A percentile compares a stretch with the other conserved stretches of the same genome.
These are phyloP conservation scores for Gastrolobium bilobum DNA, from an alignment of 306 rosid genomes.

Conservation along the genomic window DNA sequence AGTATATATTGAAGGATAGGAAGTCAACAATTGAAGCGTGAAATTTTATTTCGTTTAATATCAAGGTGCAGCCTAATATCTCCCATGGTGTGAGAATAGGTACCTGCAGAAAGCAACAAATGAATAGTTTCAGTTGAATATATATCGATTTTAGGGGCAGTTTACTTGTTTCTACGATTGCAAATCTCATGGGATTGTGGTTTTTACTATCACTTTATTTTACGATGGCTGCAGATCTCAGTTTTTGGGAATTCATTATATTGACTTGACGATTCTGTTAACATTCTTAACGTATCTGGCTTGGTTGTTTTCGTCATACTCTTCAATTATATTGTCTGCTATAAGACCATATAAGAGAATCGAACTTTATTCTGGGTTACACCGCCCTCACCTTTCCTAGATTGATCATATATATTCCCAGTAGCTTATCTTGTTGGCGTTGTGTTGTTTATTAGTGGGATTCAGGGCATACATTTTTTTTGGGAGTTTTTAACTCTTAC, in stretches of 20 bases:
- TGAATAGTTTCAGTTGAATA: not conserved
- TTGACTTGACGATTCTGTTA: not conserved
- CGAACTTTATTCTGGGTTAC: constrained; percentile 17
- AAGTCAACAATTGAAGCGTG: not conserved
- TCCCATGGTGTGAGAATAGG: not conserved
- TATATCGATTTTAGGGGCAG: not conserved
- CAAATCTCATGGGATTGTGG: not conserved
- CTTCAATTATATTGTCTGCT: not conserved
- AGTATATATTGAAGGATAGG: not conserved
- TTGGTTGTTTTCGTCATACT: constrained; percentile 20
- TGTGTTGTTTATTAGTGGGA: constrained; percentile 24
- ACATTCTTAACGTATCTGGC: not conserved
- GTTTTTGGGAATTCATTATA: not conserved
- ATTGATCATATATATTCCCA: constrained; percentile 3
- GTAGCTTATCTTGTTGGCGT: not conserved
- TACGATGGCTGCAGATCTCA: not conserved
- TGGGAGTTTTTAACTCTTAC: constrained; percentile 5
- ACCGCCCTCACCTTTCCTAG: not conserved
- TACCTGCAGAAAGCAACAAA: not conserved
- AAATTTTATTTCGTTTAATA: not conserved
- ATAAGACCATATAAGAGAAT: not conserved
- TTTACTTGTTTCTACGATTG: not conserved
- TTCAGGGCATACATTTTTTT: constrained; percentile 3
- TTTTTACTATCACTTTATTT: not conserved
- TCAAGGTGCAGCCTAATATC: not conserved